Conservation (phyloP, 2,329 filamentous ascomycete species). For the Myriosclerotinia curreyana region DNA sequence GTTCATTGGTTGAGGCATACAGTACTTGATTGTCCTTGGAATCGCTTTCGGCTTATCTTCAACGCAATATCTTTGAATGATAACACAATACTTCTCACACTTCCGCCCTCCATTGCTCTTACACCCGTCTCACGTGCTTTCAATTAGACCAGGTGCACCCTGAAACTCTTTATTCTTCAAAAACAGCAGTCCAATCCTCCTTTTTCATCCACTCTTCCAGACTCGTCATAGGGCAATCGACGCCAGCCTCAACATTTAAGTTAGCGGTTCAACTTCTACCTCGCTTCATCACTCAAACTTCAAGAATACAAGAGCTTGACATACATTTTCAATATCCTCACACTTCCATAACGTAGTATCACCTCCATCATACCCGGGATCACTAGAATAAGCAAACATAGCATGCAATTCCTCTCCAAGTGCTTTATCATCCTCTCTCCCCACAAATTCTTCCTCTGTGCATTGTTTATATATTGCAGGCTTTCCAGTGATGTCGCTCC, state of each 20-base stretch:
- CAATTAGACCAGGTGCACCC: neutral
- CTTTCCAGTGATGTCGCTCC: conserved; percentile 26
- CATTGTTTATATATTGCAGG: conserved; percentile 25
- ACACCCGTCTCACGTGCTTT: neutral
- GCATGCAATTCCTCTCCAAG: conserved; percentile 38
- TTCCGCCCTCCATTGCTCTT: neutral
- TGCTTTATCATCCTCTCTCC: conserved; percentile 31
- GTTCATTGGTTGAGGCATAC: neutral
- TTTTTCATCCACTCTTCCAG: conserved; percentile 5
- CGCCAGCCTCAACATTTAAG: neutral
- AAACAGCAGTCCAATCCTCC: conserved; percentile 7
- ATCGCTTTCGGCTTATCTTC: neutral
- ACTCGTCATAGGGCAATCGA: conserved; percentile 14
- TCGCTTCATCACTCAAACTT: too few relatives aligned
- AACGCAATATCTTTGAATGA: neutral
- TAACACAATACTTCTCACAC: neutral
- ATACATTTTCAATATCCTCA: conserved; percentile 25
- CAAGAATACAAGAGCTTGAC: neutral
- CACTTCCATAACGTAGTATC: conserved; percentile 35
- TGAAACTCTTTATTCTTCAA: neutral
- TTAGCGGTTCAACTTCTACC: neutral
- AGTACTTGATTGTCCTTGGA: neutral
- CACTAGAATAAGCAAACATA: conserved; percentile 35
- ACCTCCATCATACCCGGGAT: conserved; percentile 41
- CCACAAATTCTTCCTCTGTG: conserved; percentile 36